A percentile compares a stretch with the other conserved stretches of the same genome.
Conservation (phyloP, 2,329 filamentous ascomycete genomes). For the Cytospora leucostoma region DNA sequence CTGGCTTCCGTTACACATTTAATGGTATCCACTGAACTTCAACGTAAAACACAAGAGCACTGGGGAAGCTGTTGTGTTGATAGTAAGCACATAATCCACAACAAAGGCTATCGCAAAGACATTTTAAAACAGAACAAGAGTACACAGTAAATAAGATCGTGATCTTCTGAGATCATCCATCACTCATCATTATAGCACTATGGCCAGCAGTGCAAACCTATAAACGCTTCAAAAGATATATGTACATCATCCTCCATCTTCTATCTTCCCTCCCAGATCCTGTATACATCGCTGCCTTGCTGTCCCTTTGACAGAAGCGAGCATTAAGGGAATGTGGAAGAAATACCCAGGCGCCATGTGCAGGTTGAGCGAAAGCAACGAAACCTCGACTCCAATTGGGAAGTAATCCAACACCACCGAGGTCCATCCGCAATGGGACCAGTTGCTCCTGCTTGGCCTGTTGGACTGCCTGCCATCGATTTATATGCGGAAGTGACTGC, state of each 20-base stretch:
- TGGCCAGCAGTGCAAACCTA: constrained; percentile 13
- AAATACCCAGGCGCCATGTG: constrained; percentile 2
- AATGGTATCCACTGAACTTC: too few species aligned
- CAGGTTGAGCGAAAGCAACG: neutral
- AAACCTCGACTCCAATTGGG: neutral
- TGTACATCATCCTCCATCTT: constrained; percentile 2
- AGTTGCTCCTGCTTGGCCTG: neutral
- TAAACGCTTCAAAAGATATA: constrained; percentile 9
- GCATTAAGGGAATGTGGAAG: neutral
- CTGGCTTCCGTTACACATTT: too few species aligned
- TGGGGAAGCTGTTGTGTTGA: too few species aligned
- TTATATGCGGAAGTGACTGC: neutral
- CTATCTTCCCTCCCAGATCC: neutral
- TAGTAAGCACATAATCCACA: neutral
- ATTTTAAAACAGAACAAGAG: neutral
- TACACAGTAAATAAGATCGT: neutral
- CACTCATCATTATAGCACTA: constrained; percentile 25
- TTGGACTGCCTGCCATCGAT: neutral
- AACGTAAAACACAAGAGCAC: too few species aligned
- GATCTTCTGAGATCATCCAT: constrained; percentile 17
- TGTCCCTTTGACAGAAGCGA: neutral
- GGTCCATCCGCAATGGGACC: neutral
- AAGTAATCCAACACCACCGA: neutral
- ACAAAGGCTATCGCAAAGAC: neutral
- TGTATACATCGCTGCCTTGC: neutral